These are phyloP conservation scores for Lentinula sp. DNA, from an alignment of 768 basidiomycete genomes.

Conservation along the genomic window DNA sequence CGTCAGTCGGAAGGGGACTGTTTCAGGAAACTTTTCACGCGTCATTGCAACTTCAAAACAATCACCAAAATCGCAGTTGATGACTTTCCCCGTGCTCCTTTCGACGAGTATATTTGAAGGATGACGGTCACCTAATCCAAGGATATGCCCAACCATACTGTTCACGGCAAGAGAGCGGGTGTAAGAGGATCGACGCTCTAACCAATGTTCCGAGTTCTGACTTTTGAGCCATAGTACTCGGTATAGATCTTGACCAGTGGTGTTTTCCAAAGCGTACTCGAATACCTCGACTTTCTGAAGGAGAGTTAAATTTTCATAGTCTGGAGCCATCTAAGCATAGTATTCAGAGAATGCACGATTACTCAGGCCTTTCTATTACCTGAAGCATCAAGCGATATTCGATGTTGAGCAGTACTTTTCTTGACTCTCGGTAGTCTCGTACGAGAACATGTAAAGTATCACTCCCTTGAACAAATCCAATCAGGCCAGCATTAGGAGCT, in stretches of 20 bases:
- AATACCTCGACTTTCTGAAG: constrained; percentile 99
- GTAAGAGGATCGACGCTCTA: constrained; percentile 93
- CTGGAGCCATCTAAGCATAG: constrained; percentile 87
- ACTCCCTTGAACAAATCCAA: constrained; percentile 94
- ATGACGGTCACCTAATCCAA: constrained; percentile 96
- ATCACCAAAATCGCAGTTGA: constrained; percentile 97
- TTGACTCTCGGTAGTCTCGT: constrained; percentile 91
- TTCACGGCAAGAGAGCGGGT: constrained; percentile 94
- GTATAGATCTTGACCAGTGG: constrained; percentile 96
- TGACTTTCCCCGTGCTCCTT: constrained; percentile 87
- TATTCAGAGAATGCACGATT: not conserved
- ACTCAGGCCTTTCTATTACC: constrained; percentile 29
- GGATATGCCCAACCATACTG: constrained; percentile 98
- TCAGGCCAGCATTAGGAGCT: constrained; percentile 89
- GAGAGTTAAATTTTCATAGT: constrained; percentile 90
- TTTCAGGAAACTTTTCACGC: constrained; percentile 98
- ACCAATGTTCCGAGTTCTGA: constrained; percentile 93
- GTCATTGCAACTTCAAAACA: constrained; percentile 99
- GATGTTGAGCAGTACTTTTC: constrained; percentile 95
- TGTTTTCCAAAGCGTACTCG: constrained; percentile 97
- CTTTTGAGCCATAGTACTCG: constrained; percentile 96
- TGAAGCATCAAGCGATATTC: constrained; percentile 99
- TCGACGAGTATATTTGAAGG: constrained; percentile 93
- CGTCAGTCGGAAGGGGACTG: constrained; percentile 95
- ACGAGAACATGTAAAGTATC: constrained; percentile 96